These are phyloP conservation scores for Malbranchea zuffiana DNA, from an alignment of 2,329 filamentous ascomycete species.

Conservation along the genomic window DNA sequence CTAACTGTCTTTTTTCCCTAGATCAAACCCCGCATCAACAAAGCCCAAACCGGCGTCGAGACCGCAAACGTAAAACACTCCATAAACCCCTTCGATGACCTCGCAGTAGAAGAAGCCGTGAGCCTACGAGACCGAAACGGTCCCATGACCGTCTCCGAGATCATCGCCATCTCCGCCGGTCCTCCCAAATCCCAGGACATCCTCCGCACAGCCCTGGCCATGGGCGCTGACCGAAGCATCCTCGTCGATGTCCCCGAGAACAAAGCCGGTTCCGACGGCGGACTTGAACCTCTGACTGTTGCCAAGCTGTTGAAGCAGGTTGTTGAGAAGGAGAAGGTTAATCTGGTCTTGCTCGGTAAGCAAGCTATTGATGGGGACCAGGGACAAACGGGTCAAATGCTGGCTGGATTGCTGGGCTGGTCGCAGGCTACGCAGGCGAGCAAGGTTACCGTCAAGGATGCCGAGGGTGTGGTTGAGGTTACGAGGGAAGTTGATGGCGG, in stretches of 20 bases:
- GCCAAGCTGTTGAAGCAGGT: constrained; percentile 78
- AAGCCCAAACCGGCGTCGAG: constrained; percentile 73
- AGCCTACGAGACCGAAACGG: constrained; percentile 84
- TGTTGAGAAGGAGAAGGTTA: constrained; percentile 73
- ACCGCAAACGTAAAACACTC: constrained; percentile 89
- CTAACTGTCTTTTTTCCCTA: constrained; percentile 21
- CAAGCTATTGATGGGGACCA: constrained; percentile 97
- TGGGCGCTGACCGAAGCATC: constrained; percentile 88
- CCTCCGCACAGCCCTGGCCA: constrained; percentile 92
- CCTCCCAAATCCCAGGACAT: constrained; percentile 79
- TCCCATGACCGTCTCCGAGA: constrained; percentile 71
- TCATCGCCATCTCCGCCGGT: constrained; percentile 79
- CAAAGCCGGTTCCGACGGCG: constrained; percentile 41
- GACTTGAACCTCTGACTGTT: constrained; percentile 75
- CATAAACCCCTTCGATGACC: constrained; percentile 98
- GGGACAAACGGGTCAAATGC: constrained; percentile 94
- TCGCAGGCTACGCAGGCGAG: constrained; percentile 88
- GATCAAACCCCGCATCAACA: constrained; percentile 62
- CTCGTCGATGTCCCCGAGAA: constrained; percentile 72
- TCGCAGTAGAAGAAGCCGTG: constrained; percentile 92
- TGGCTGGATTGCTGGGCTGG: constrained; percentile 85
- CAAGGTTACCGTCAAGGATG: constrained; percentile 62
- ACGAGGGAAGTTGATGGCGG: constrained; percentile 92
- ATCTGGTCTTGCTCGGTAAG: constrained; percentile 89
- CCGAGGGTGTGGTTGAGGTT: constrained; percentile 60